Percentiles rank a stretch among this genome's conserved stretches.
Evolutionary conservation across 441 rosid species (phyloP).

Genomic region (Gossypium davidsonii): DNA sequence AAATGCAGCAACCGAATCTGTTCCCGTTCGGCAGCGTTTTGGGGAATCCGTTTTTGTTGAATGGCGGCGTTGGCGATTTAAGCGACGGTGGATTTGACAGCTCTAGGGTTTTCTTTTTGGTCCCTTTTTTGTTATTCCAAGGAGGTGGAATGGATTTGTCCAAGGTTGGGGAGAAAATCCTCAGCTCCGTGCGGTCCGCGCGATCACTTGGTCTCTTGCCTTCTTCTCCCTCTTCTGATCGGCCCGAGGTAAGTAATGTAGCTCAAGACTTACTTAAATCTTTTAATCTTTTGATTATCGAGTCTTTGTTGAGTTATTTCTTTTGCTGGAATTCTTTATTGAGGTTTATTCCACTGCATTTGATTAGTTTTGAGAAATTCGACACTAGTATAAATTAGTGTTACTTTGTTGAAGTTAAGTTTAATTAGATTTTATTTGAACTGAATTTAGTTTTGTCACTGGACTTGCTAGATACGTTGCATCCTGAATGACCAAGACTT

Average conservation of each 20-base stretch:
- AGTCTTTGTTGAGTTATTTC: background rate
- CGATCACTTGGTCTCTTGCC: conserved; percentile 80
- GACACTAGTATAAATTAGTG: background rate
- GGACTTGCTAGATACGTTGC: background rate
- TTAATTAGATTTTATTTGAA: conserved; percentile 2
- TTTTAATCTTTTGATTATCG: background rate
- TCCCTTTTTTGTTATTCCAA: conserved; percentile 41
- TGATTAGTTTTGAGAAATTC: background rate
- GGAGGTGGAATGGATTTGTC: conserved; percentile 77
- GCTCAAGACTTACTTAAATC: conserved; percentile 11
- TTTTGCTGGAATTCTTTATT: background rate
- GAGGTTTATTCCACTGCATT: conserved; percentile 1
- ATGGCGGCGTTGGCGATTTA: conserved; percentile 53
- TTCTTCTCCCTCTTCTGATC: conserved; percentile 48
- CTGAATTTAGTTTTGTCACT: background rate
- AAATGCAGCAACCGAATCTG: conserved; percentile 90
- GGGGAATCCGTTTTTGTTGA: conserved; percentile 59
- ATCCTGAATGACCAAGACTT: background rate
- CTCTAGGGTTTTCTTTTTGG: conserved; percentile 70
- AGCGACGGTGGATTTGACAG: conserved; percentile 67
- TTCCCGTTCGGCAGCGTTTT: conserved; percentile 58
- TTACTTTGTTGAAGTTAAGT: background rate
- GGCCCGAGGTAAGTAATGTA: conserved; percentile 59
- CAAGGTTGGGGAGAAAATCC: conserved; percentile 78
- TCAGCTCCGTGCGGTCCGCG: conserved; percentile 89